Percentiles rank a stretch among this genome's conserved stretches.
Evolutionary conservation across 352 stramenopile species (phyloP).

Genomic region (Salisapilia sapeloensis): DNA sequence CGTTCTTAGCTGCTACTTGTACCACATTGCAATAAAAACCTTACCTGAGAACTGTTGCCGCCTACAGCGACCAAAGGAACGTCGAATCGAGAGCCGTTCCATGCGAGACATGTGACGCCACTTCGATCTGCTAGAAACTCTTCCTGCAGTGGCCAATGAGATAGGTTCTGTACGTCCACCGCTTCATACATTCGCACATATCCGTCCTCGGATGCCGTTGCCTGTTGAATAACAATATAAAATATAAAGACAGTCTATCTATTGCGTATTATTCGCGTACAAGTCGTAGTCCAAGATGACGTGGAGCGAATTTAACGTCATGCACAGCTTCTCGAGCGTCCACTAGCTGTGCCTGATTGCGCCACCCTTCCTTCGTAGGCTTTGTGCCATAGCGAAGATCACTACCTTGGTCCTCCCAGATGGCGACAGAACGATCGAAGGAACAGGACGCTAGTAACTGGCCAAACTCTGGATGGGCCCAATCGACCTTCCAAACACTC

Average conservation of each 20-base stretch:
- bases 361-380: constrained; percentile 42
- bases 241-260: neutral
- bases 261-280: constrained; percentile 12
- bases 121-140: constrained; percentile 72
- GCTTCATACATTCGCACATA: constrained; percentile 92
- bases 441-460: constrained; percentile 90
- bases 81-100: constrained; percentile 90
- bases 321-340: constrained; percentile 88
- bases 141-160: constrained; percentile 87
- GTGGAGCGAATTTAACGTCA: constrained; percentile 90
- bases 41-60: constrained; percentile 73
- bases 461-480: constrained; percentile 92
- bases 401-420: constrained; percentile 88
- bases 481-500: constrained; percentile 87
- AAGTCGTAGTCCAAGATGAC: constrained; percentile 85
- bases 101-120: constrained; percentile 86
- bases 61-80: constrained; percentile 90
- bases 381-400: constrained; percentile 16
- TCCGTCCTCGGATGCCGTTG: constrained; percentile 88
- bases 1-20: too few relatives aligned
- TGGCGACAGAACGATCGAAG: constrained; percentile 86
- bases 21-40: too few relatives aligned
- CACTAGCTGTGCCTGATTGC: constrained; percentile 77
- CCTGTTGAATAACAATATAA: constrained; percentile 14
- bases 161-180: constrained; percentile 91